phyloP scores from a whole-genome alignment of 1,139 yeast species.

The Candida tropicalis region DNA sequence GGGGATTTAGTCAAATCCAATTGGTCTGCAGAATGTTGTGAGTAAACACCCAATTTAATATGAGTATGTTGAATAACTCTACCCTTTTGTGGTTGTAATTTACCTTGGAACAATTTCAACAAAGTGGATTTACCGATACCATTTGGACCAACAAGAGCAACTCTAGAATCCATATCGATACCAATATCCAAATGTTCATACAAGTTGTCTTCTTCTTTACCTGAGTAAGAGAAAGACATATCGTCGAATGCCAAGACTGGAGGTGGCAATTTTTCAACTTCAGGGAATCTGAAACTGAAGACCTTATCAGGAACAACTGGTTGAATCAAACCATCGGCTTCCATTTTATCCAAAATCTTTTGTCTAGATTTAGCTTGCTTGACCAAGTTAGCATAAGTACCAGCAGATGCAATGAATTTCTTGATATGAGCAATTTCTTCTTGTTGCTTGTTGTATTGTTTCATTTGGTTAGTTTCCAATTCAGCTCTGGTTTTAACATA shows the following conservation, averaged over 20 bases:
- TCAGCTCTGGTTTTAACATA: constrained; percentile 93
- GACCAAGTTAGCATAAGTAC: constrained; percentile 99
- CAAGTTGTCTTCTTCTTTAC: constrained; percentile 82
- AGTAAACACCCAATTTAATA: constrained; percentile 96
- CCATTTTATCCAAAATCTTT: constrained; percentile 99
- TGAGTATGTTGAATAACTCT: constrained; percentile 97
- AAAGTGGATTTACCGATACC: constrained; percentile 99
- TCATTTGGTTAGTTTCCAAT: constrained; percentile 96
- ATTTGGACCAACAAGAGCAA: constrained; percentile 97
- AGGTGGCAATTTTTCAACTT: constrained; percentile 96
- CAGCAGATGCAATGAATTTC: constrained; percentile 98
- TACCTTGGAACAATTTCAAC: constrained; percentile 96
- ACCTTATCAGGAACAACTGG: constrained; percentile 92
- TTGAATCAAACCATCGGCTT: constrained; percentile 96
- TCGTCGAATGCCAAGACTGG: constrained; percentile 97
- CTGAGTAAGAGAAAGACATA: constrained; percentile 90
- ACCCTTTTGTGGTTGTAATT: constrained; percentile 84
- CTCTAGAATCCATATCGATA: constrained; percentile 99
- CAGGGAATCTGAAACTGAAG: constrained; percentile 92
- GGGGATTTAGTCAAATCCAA: constrained; percentile 94
- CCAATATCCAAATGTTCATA: constrained; percentile 93
- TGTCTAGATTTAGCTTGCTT: constrained; percentile 99
- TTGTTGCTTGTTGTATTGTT: constrained; percentile 95
- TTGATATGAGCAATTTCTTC: constrained; percentile 98
- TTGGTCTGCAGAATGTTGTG: constrained; percentile 99